phyloP scores from a whole-genome alignment of 2,329 filamentous ascomycete species.

The Trichoderma hamatum region DNA sequence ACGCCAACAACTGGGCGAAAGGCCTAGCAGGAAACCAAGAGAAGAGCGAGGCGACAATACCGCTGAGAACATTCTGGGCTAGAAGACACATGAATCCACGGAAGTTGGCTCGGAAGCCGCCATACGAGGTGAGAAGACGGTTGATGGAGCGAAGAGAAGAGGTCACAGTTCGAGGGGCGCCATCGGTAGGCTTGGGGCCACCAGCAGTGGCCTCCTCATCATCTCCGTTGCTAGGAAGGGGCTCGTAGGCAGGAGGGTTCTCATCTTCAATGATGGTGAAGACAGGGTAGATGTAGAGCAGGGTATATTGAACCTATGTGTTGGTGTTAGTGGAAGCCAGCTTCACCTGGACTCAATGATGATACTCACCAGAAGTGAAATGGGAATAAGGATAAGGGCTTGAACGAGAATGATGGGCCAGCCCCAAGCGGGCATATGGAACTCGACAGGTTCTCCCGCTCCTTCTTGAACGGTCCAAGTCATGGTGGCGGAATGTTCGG shows the following conservation, averaged over 20 bases:
- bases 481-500: conserved; percentile 20
- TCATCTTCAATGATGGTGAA: conserved; percentile 63
- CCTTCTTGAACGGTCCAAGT: conserved; percentile 39
- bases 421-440: conserved; percentile 47
- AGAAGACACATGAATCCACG: conserved; percentile 64
- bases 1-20: conserved; percentile 46
- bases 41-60: conserved; percentile 50
- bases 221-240: conserved; percentile 39
- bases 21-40: conserved; percentile 35
- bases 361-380: conserved; percentile 48
- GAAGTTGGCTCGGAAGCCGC: conserved; percentile 68
- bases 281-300: conserved; percentile 54
- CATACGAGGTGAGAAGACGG: conserved; percentile 61
- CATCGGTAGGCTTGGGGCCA: conserved; percentile 41
- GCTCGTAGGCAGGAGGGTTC: conserved; percentile 57
- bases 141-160: conserved; percentile 55
- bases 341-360: background rate
- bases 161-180: conserved; percentile 48
- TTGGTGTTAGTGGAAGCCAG: background rate
- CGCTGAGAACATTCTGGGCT: conserved; percentile 42
- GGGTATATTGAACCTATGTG: conserved; percentile 53
- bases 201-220: conserved; percentile 40
- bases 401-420: conserved; percentile 45
- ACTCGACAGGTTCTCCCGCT: conserved; percentile 39
- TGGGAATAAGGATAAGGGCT: conserved; percentile 50